These are phyloP conservation scores for Malus hybrid DNA, from an alignment of 331 rosid genomes.

Conservation along the genomic window DNA sequence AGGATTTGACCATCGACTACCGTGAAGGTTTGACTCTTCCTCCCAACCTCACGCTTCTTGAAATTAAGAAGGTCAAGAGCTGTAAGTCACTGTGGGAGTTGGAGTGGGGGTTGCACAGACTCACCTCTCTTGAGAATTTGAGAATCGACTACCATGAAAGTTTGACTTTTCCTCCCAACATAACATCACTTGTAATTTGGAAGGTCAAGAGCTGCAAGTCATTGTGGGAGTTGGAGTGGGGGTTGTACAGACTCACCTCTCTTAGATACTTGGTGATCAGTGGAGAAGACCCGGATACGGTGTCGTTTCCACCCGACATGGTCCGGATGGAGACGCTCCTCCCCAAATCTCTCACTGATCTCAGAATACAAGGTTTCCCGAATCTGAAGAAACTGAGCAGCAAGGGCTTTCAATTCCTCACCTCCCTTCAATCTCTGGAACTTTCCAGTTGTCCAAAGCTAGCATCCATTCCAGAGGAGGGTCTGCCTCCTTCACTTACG, in stretches of 20 bases:
- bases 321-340: background rate
- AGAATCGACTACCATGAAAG: too few relatives aligned
- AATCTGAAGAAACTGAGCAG: background rate
- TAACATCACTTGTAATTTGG: background rate
- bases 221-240: background rate
- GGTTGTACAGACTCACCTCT: background rate
- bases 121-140: too few relatives aligned
- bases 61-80: too few relatives aligned
- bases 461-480: background rate
- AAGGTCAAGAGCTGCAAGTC: background rate
- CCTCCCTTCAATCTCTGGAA: background rate
- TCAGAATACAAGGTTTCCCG: background rate
- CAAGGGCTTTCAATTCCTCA: background rate
- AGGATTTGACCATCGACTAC: too few relatives aligned
- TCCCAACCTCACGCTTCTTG: too few relatives aligned
- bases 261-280: background rate
- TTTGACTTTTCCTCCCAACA: background rate
- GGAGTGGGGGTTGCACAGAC: too few relatives aligned
- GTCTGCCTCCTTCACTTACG: constrained; percentile 13
- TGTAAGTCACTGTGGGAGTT: too few relatives aligned
- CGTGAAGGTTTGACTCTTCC: too few relatives aligned
- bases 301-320: background rate
- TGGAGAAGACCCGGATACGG: background rate
- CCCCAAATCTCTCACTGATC: background rate
- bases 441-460: background rate